Evolutionary conservation across 306 rosid genomes (phyloP), one percentile per base, ranked within the genome.

Genomic region (Gynostemma pentaphyllum): DNA sequence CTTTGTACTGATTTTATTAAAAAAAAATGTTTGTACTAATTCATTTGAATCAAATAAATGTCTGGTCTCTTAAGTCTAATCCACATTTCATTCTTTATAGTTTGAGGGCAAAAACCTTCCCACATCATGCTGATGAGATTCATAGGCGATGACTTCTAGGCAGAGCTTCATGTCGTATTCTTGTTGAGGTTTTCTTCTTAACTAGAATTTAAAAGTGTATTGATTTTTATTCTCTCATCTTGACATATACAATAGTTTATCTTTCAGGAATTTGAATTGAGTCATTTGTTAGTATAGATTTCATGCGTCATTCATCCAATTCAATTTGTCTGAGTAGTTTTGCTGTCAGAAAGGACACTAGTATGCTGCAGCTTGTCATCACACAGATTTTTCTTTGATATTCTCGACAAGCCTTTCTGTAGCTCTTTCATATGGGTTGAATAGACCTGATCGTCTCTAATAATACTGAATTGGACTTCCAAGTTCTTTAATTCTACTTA

Each of bases 41-140:
- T 7, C 62, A 55, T 55, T 30, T 56, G 45, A 16, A 34, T 16
- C 34, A n/a, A n/a, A 27, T 21, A 56, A 56, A 56, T 56, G 28
- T 1, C 45, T 56, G 63, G 63, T 32, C 28, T 44, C 63, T 32
- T 56, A 42, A 18, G 45, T 32, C 64, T 56, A 36, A 56, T 34
- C 15, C 64, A n/a, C 45, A 18, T 34, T 40, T 56, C 45, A 56
- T 56, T 28, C 45, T 32, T 34, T 56, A n/a, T n/a, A 18, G 29
- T 19, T 34, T 21, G 16, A 56, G 16, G 18, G 64, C 27, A 40
- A 55, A 55, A 55, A 55, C 62, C 62, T 56, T 56, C 37, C 29
- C 16, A 16, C 62, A 2, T 16, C 15, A 1, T n/a, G 24, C 39
- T 29, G 3, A 54, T 54, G 9, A 23, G 15, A 16, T 56, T 11